Conservation (phyloP, 345 rosid species). For the Stellera chamaejasme region DNA sequence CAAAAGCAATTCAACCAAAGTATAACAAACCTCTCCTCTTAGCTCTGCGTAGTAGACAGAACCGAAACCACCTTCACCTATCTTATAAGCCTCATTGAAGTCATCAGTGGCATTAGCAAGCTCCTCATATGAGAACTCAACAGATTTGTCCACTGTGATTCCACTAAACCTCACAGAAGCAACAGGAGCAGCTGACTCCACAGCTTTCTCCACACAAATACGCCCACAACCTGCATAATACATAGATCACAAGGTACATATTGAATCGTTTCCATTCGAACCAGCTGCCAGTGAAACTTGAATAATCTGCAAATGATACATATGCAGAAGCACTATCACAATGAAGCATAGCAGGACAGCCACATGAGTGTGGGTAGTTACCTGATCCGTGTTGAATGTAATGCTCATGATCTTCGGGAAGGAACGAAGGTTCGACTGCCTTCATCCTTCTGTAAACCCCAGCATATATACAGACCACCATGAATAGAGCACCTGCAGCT, state of each 20-base stretch:
- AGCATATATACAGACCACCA: constrained; percentile 10
- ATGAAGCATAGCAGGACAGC: not conserved
- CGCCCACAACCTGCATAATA: constrained; percentile 21
- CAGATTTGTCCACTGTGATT: constrained; percentile 78
- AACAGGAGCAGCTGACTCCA: constrained; percentile 19
- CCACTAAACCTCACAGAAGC: constrained; percentile 39
- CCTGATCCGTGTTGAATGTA: constrained; percentile 14
- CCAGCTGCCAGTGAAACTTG: not conserved
- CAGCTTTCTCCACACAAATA: constrained; percentile 16
- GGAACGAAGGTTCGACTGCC: constrained; percentile 11
- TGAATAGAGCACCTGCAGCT: constrained; percentile 16
- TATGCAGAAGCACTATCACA: not conserved
- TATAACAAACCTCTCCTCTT: constrained; percentile 71
- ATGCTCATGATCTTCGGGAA: constrained; percentile 18
- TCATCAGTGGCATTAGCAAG: constrained; percentile 79
- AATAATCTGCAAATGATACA: not conserved
- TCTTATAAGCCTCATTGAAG: constrained; percentile 74
- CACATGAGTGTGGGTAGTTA: constrained; percentile 1
- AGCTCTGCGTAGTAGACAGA: constrained; percentile 81
- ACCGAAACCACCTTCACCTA: constrained; percentile 94
- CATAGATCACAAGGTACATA: not conserved
- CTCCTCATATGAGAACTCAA: constrained; percentile 87
- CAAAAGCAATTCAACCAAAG: not conserved
- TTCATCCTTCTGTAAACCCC: constrained; percentile 23
- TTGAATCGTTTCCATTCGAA: not conserved